Conservation (phyloP, 768 basidiomycete genomes). For the Plicaturopsis crispa region DNA sequence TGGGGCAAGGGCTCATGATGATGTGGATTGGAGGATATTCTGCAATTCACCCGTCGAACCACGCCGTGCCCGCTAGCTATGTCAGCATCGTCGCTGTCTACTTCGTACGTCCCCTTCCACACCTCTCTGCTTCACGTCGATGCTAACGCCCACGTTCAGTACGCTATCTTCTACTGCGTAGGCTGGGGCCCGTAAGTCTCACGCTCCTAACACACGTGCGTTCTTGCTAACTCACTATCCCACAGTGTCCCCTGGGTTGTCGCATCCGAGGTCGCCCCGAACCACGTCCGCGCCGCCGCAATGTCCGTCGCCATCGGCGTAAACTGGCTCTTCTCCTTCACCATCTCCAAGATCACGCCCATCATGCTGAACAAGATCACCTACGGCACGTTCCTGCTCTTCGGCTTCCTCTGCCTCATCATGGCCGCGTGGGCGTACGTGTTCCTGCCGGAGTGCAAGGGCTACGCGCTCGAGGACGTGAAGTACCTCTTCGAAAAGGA, state of each 20-base stretch:
- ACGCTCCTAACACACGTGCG: not conserved
- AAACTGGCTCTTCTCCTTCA: conserved; percentile 41
- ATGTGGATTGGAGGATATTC: conserved; percentile 39
- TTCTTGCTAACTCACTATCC: no score
- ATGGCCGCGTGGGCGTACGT: conserved; percentile 37
- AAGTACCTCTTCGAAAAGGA: conserved; percentile 34
- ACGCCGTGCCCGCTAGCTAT: conserved; percentile 30
- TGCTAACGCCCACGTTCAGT: conserved; percentile 25
- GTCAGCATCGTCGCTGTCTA: conserved; percentile 38
- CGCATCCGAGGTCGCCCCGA: conserved; percentile 35
- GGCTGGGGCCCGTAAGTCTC: conserved; percentile 25
- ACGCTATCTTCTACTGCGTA: conserved; percentile 38
- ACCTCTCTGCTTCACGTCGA: no score
- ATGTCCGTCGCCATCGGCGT: conserved; percentile 30
- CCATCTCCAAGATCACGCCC: conserved; percentile 37
- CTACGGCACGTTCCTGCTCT: conserved; percentile 34
- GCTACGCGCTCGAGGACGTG: conserved; percentile 39
- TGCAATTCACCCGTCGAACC: conserved; percentile 22
- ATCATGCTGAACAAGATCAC: conserved; percentile 26
- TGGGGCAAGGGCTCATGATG: conserved; percentile 41
- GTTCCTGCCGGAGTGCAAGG: conserved; percentile 39
- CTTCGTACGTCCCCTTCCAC: no score
- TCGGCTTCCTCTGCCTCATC: conserved; percentile 32
- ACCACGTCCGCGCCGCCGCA: conserved; percentile 31
- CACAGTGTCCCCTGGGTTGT: conserved; percentile 29